These are phyloP conservation scores for Moelleriella libera DNA, from an alignment of 2,329 filamentous ascomycete species.

Conservation along the genomic window DNA sequence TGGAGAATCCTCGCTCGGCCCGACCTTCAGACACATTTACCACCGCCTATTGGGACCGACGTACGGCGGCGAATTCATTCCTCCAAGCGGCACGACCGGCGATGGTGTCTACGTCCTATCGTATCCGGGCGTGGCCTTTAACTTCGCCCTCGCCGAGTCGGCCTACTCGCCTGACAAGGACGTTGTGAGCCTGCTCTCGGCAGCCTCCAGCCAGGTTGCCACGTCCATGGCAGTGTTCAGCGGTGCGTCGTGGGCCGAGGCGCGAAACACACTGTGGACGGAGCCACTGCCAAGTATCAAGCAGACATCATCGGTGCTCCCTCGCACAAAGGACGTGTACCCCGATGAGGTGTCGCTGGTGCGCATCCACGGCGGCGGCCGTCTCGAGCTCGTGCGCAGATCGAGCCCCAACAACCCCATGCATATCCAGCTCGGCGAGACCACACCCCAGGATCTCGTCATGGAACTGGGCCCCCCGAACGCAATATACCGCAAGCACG, in stretches of 20 bases:
- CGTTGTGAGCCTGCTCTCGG: constrained; percentile 74
- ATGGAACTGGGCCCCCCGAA: constrained; percentile 86
- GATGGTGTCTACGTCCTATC: constrained; percentile 77
- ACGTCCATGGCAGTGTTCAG: constrained; percentile 83
- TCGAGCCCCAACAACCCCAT: constrained; percentile 44
- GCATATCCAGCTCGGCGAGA: constrained; percentile 67
- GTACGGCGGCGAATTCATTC: constrained; percentile 83
- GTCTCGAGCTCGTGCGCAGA: constrained; percentile 62
- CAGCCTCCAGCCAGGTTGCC: constrained; percentile 61
- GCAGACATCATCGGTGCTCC: constrained; percentile 45
- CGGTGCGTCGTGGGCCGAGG: constrained; percentile 82
- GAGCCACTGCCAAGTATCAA: constrained; percentile 61
- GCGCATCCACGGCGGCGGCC: constrained; percentile 63
- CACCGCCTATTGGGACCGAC: constrained; percentile 87
- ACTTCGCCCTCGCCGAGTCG: constrained; percentile 63
- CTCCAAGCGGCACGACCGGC: constrained; percentile 30
- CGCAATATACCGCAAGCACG: constrained; percentile 83
- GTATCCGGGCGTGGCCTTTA: constrained; percentile 89
- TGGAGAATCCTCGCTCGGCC: constrained; percentile 34
- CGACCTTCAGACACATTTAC: constrained; percentile 80
- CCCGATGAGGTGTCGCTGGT: constrained; percentile 81
- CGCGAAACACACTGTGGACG: constrained; percentile 62
- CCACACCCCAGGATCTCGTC: constrained; percentile 81
- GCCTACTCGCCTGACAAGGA: constrained; percentile 66
- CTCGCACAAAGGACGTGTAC: constrained; percentile 62